Base-by-base conservation (phyloP, 106 monocot genomes). In the Platanthera zijinensis region DNA sequence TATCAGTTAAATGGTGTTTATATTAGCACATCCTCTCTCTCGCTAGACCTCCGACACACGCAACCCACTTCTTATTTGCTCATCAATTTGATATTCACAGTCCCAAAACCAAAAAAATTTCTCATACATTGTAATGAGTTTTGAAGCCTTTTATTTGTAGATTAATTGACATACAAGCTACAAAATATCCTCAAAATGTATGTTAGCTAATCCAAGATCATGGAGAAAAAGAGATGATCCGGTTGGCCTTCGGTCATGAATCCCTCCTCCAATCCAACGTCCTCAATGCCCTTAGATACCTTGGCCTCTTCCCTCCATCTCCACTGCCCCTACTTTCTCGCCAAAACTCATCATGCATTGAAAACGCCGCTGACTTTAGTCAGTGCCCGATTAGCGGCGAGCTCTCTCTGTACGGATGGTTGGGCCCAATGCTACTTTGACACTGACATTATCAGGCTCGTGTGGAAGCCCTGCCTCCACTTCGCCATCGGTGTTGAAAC, bases 161-260 rank as follows among this genome's bases (percentile, higher is more conserved):
- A 25, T 25, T 25, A 25, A 25, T 25, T 25, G 25, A 25, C 25
- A n/a, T n/a, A 0, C 25, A 25, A 25, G 0, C 25, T 25, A 25
- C 25, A 25, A 25, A 25, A 25, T 25, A 25, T 25, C 25, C 25
- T 25, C 25, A 25, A 25, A 25, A 25, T 25, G 25, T 25, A 25
- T 25, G 25, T 25, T 25, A 25, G 1, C 85, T 97, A 8, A 84
- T 93, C 48, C 93, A 94, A 47, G 96, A 94, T 78, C 89, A 97
- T 67, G 93, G 93, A 79, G 93, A 97, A 83, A 93, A 97, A 91
- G 96, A 97, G 87, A 89, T 97, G 93, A 97, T 97, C 25, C 91
- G 96, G 61, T 80, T 93, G n/a, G 96, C 96, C 39, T 93, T 97
- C 72, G 93, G 93, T 61, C 93, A 93, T 0, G 96, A 97, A 48